Base-by-base conservation (phyloP, 1,284 basidiomycete genomes). In the Coniferiporia sulphurascens region DNA sequence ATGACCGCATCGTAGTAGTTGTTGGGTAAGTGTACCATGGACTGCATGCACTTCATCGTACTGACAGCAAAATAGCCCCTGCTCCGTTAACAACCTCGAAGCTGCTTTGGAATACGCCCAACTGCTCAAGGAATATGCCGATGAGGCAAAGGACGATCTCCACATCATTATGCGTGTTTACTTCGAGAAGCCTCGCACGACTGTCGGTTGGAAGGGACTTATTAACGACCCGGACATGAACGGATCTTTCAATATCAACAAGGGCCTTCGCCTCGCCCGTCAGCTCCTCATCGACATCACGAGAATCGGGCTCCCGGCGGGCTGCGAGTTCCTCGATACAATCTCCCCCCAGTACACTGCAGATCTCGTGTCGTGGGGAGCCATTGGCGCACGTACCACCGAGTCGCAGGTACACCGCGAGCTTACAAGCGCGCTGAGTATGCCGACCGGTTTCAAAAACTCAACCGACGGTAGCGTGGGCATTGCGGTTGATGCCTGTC, bases 181-280 rank as follows among this genome's bases (percentile, higher is more conserved):
- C 78, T 97, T 96, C 70, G 94, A 96, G 70, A 96, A 96, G 76
- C 95, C 95, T 0, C 82, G 96, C 48, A 98, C 96, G 10, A 98
- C 96, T 0, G 89, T 98, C 56, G 95, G 95, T 17, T 98, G 96
- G 96, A 98, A 98, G 74, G 96, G 96, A 54, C 84, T 99, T 64
- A 98, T 99, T 77, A 99, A 98, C 71, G 91, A 94, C 70, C 93
- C 93, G 4, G 85, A 90, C 62, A 84, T 95, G 73, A 93, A 95
- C 71, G 82, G 82, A 55, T 85, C 78, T 69, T 95, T 91, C 82
- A 86, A 95, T 68, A 98, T 98, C 76, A 99, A 99, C 84, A 94
- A 91, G 70, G 96, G 96, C 46, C 82, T 99, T 52, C 86, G 94
- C n/a, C 82, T 91, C 56, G 96, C 94, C 4, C 89, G 96, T 55